These are phyloP conservation scores for Colletotrichum sp. DNA, from an alignment of 2,329 filamentous ascomycete species.

Conservation along the genomic window DNA sequence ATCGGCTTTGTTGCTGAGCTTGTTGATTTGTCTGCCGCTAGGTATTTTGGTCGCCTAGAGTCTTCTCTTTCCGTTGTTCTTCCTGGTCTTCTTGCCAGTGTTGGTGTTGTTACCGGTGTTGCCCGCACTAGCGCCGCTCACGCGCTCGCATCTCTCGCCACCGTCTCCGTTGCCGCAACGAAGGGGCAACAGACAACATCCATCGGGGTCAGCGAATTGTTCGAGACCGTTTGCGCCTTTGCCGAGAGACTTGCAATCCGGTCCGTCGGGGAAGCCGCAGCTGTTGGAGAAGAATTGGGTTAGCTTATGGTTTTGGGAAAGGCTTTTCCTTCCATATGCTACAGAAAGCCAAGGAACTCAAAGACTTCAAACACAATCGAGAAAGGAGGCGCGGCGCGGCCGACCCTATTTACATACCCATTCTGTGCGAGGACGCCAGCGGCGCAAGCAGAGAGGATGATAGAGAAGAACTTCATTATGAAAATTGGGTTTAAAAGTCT, in stretches of 20 bases:
- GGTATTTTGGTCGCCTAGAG: background rate
- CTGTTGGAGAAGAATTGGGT: background rate
- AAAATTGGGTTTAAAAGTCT: background rate
- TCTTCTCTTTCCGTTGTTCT: background rate
- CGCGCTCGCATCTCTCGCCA: conserved; percentile 3
- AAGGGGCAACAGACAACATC: background rate
- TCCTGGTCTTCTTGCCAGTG: background rate
- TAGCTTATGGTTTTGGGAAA: background rate
- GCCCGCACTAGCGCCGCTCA: background rate
- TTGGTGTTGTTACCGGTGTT: background rate
- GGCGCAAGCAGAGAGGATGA: background rate
- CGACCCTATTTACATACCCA: background rate
- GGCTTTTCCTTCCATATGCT: background rate
- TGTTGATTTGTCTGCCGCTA: too few species aligned
- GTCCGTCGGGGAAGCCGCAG: background rate
- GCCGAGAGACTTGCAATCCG: background rate
- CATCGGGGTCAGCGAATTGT: background rate
- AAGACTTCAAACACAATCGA: rapidly evolving
- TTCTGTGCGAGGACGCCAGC: background rate
- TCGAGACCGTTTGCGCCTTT: background rate
- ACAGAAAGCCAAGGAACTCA: background rate
- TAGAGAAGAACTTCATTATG: background rate
- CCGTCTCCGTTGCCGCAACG: conserved; percentile 1
- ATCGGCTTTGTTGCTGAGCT: background rate
- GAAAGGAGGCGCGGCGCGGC: background rate